These are phyloP conservation scores for Protostelium mycophagum DNA, from an alignment of 78 protist genomes.

Conservation along the genomic window DNA sequence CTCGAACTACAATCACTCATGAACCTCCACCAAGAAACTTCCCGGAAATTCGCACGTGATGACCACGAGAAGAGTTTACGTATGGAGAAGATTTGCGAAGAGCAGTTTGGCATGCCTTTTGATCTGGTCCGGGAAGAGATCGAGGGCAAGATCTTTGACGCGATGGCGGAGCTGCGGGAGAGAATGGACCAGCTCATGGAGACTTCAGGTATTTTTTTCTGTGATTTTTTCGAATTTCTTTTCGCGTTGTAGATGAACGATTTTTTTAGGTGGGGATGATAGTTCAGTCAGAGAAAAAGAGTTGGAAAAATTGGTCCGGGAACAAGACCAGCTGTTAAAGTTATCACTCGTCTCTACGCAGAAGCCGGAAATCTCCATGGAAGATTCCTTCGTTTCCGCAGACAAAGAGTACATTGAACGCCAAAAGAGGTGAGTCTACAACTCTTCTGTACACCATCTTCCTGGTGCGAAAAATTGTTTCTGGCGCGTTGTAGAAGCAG, in stretches of 20 bases:
- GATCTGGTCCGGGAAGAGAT: neutral
- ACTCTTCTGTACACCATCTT: too few relatives aligned
- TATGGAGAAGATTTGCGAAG: neutral
- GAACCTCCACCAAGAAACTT: neutral
- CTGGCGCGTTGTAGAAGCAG: too few relatives aligned
- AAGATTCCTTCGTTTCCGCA: neutral
- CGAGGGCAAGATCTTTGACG: neutral
- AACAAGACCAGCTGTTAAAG: neutral
- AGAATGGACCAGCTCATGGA: neutral
- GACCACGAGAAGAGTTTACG: neutral
- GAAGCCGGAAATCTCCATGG: neutral
- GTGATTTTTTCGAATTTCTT: neutral
- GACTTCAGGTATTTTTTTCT: neutral
- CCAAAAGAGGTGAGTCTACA: neutral
- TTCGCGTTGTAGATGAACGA: neutral
- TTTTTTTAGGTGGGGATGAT: too few relatives aligned
- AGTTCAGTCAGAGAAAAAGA: neutral
- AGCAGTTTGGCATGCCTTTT: neutral
- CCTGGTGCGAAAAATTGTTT: too few relatives aligned
- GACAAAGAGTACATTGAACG: neutral
- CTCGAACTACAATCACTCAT: neutral
- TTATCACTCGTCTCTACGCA: neutral
- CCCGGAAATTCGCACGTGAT: neutral
- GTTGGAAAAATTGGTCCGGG: neutral
- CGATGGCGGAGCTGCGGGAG: neutral